phyloP scores from a whole-genome alignment of 225 moss, liverwort and hornwort species.

The Antitrichia curtipendula region DNA sequence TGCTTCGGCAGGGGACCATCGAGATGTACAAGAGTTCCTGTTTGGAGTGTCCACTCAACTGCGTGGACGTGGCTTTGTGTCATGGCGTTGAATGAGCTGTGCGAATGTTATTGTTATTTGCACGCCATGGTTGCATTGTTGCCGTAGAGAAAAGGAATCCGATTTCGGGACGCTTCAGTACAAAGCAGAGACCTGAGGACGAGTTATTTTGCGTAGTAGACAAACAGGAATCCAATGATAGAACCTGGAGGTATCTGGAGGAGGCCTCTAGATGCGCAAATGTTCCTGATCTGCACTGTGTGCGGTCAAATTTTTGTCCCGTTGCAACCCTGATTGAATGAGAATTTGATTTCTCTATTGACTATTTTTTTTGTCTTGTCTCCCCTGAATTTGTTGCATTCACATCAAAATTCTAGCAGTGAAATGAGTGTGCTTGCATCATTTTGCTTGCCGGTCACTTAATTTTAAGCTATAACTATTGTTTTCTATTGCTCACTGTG shows the following conservation, averaged over 20 bases:
- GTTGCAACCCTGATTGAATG: not conserved
- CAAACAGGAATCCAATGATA: conserved; percentile 1
- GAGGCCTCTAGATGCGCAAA: not conserved
- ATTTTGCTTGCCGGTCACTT: not conserved
- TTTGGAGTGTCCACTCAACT: not conserved
- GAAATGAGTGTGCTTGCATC: not conserved
- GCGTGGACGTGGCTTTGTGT: not conserved
- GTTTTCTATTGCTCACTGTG: not conserved
- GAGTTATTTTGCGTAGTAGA: not conserved
- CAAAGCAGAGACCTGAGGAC: not conserved
- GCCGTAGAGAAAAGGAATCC: not conserved
- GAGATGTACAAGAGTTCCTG: not conserved
- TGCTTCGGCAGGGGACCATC: not conserved
- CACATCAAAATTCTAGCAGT: not conserved
- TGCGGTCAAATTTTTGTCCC: not conserved
- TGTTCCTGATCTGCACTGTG: not conserved
- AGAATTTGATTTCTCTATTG: not conserved
- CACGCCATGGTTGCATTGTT: not conserved
- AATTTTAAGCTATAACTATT: not conserved
- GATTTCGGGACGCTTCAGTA: not conserved
- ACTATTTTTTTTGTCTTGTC: not conserved
- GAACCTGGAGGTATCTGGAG: conserved; percentile 11
- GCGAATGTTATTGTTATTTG: not conserved
- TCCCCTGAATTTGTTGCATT: not conserved
- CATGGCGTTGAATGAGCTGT: not conserved